These are phyloP conservation scores for Pinus tabuliformis DNA, from an alignment of 75 land plant genomes.

Conservation along the genomic window DNA sequence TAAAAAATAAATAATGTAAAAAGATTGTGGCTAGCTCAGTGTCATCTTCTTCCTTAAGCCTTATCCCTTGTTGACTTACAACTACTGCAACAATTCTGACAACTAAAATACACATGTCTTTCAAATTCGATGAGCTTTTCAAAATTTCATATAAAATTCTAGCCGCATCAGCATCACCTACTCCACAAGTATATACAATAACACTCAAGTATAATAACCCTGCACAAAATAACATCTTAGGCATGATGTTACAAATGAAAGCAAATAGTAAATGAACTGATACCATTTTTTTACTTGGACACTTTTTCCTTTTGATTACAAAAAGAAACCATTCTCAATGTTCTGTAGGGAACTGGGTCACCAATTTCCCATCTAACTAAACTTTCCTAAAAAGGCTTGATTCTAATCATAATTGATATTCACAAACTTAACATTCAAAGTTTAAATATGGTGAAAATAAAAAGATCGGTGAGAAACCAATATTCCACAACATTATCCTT, in stretches of 20 bases:
- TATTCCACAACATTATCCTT: too few relatives aligned
- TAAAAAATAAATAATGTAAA: conserved; percentile 15
- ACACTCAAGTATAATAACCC: conserved; percentile 76
- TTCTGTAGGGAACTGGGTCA: background rate
- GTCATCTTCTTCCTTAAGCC: conserved; percentile 73
- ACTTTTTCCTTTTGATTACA: background rate
- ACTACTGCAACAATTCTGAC: conserved; percentile 82
- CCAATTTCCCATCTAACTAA: background rate
- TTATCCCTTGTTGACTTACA: conserved; percentile 92
- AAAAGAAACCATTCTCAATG: background rate
- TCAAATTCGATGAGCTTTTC: conserved; percentile 69
- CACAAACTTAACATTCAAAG: too few relatives aligned
- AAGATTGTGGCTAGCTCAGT: conserved; percentile 45
- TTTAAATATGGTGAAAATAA: too few relatives aligned
- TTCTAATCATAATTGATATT: too few relatives aligned
- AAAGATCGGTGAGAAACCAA: too few relatives aligned
- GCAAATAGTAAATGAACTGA: background rate
- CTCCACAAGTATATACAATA: conserved; percentile 93
- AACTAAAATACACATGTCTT: conserved; percentile 79
- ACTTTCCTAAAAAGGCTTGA: background rate
- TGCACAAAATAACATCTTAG: conserved; percentile 18
- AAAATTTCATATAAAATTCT: conserved; percentile 83
- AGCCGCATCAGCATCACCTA: conserved; percentile 98
- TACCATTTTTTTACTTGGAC: background rate
- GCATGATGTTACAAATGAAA: background rate